Conservation (phyloP, 371 early-diverging fungal species). For the Mortierella sp. region DNA sequence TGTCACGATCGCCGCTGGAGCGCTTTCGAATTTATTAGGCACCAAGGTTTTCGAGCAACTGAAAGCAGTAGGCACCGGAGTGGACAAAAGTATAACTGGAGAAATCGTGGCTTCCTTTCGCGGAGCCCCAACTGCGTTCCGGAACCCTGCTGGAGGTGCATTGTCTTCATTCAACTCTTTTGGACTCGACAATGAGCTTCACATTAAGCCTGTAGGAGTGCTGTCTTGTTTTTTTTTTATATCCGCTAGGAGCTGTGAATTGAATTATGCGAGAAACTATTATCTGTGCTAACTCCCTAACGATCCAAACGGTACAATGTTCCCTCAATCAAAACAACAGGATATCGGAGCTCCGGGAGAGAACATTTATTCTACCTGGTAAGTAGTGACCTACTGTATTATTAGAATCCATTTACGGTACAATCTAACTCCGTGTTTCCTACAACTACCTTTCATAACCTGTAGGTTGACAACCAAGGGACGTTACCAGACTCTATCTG, state of each 20-base stretch:
- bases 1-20: conserved; percentile 6
- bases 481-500: conserved; percentile 47
- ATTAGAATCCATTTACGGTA: not conserved
- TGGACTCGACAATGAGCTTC: conserved; percentile 42
- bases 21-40: conserved; percentile 7
- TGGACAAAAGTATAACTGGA: not conserved
- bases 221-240: not conserved
- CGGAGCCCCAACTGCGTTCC: not conserved
- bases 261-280: too few relatives aligned
- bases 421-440: not conserved
- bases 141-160: conserved; percentile 32
- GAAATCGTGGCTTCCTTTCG: conserved; percentile 8
- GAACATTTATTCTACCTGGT: conserved; percentile 48
- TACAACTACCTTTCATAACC: not conserved
- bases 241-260: too few relatives aligned
- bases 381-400: not conserved
- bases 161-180: conserved; percentile 27
- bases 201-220: conserved; percentile 36
- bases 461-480: conserved; percentile 28
- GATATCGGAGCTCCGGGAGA: conserved; percentile 46
- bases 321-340: not conserved
- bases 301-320: too few relatives aligned
- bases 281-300: too few relatives aligned
- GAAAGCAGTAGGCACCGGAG: not conserved
- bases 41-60: conserved; percentile 12